phyloP scores from a whole-genome alignment of 805 yeast species.

The Candida railenensis region DNA sequence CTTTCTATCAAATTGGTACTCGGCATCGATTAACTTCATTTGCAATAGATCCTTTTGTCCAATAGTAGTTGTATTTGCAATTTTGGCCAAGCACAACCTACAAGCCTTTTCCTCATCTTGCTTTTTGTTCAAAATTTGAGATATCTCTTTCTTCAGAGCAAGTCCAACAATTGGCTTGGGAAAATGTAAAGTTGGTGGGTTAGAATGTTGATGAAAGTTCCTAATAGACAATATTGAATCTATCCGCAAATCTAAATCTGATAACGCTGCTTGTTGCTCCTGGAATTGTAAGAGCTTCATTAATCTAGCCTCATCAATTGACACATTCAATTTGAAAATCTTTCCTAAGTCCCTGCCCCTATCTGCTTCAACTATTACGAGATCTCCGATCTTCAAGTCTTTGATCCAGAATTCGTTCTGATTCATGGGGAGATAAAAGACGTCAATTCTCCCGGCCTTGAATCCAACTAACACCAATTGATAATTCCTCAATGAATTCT shows the following conservation, averaged over 20 bases:
- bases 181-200: constrained; percentile 51
- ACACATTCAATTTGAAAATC: constrained; percentile 55
- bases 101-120: constrained; percentile 72
- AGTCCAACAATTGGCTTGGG: constrained; percentile 67
- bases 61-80: constrained; percentile 37
- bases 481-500: constrained; percentile 33
- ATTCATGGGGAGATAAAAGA: constrained; percentile 55
- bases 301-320: constrained; percentile 65
- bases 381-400: constrained; percentile 52
- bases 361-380: constrained; percentile 83
- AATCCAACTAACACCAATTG: constrained; percentile 66
- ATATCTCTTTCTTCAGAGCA: constrained; percentile 62
- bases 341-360: constrained; percentile 77
- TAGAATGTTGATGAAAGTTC: constrained; percentile 15
- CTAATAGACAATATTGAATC: constrained; percentile 25
- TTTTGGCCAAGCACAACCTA: constrained; percentile 56
- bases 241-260: constrained; percentile 21
- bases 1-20: constrained; percentile 79
- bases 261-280: constrained; percentile 68
- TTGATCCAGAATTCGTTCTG: constrained; percentile 17
- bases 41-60: constrained; percentile 34
- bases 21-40: constrained; percentile 69
- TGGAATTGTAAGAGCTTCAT: constrained; percentile 65
- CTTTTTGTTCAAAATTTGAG: constrained; percentile 55
- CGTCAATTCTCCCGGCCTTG: constrained; percentile 78